Evolutionary conservation across 2,329 filamentous ascomycete species (phyloP), one percentile per base, ranked within the genome.

Genomic region (Stachybotrys chartarum): DNA sequence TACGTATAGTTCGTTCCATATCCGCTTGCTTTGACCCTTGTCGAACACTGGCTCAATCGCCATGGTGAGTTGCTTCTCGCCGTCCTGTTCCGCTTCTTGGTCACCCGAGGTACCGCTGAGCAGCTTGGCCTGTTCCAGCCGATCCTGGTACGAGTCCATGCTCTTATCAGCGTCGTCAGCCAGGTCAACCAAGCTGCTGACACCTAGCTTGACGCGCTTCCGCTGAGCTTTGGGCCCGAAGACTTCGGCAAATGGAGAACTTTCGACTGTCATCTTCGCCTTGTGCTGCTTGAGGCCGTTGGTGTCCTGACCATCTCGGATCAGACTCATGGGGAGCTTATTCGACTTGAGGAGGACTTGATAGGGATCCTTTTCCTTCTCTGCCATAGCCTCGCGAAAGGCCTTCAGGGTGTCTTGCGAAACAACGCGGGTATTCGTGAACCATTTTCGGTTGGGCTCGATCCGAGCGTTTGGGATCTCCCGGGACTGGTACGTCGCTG

Each of bases 361-460:
- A 72, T 96, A 97, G 0, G 94, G 94, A 67, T 99, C 91, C 17
- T 86, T 86, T 53, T 90, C 86, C 72, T 92, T 89, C 72, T 96
- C 91, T 47, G 90, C 90, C 74, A 99, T 93, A 30, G 94, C 94
- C 57, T 92, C 87, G 59, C 94, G 86, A 75, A 99, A 99, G 2
- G 89, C 85, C 49, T 83, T 83, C 59, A 97, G 79, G 3, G 91
- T 90, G 69, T 96, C 90, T 70, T 97, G 93, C 1, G 88, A 91
- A 66, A 97, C 96, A 53, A 85, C 82, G 61, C 94, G 80, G 39
- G 93, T 96, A 72, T 97, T 97, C 66, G 87, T 90, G 75, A 99
- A 99, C 94, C 94, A 99, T 75, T 95, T 95, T 66, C 94, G 83
- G 75, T 97, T 95, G 52, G 94, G 94, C 77, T 97, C 93, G 67